Evolutionary conservation across 768 basidiomycete species (phyloP).

Genomic region (Tricholoma terreum): DNA sequence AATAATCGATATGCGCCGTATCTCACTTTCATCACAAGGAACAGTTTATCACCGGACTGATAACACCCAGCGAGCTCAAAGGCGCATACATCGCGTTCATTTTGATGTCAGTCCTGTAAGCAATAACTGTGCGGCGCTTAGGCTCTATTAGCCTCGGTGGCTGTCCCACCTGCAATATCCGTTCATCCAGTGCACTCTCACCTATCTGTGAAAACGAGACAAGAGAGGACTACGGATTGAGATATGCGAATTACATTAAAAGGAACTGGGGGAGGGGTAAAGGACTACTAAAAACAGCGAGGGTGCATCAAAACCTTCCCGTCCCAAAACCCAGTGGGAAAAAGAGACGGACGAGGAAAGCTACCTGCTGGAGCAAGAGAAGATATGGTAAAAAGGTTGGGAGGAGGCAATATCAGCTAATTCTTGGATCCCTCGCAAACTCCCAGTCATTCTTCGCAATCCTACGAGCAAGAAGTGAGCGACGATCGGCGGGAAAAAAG

Average conservation of each 20-base stretch:
- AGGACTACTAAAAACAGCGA: neutral
- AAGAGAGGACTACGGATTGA: no score
- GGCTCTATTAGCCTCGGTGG: no score
- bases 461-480: neutral
- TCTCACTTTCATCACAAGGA: no score
- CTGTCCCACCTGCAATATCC: no score
- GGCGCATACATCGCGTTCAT: no score
- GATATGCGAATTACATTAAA: neutral
- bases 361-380: constrained; percentile 1
- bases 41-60: no score
- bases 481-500: neutral
- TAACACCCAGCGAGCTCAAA: no score
- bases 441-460: neutral
- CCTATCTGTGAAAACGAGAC: neutral
- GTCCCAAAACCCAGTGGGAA: constrained; percentile 2
- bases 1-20: no score
- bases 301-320: constrained; percentile 2
- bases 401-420: no score
- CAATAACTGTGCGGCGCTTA: no score
- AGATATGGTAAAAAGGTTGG: neutral
- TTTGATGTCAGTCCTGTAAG: no score
- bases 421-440: no score
- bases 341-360: neutral
- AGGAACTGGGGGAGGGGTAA: neutral
- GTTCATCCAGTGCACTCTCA: neutral